Evolutionary conservation across 1,139 yeast genomes (phyloP).

Genomic region (Yamadazyma atlantica): DNA sequence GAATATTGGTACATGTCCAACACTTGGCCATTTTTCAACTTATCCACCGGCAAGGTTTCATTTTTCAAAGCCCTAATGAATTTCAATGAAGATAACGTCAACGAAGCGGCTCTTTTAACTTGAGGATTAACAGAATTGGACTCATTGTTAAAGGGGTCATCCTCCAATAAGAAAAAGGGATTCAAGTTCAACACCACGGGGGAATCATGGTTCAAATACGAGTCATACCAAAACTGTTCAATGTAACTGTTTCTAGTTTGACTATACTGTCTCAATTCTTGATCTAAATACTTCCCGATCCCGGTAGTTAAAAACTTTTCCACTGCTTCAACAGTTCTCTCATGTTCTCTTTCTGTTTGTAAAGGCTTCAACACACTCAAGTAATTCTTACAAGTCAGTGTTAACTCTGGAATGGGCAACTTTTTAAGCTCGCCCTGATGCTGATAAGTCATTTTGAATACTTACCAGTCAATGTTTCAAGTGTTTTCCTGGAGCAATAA

Average conservation of each 20-base stretch:
- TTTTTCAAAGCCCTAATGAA: constrained; percentile 77
- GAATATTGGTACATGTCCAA: constrained; percentile 90
- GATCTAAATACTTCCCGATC: constrained; percentile 61
- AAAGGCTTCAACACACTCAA: constrained; percentile 69
- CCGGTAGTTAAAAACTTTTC: constrained; percentile 52
- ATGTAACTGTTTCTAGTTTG: constrained; percentile 71
- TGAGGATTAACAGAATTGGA: constrained; percentile 56
- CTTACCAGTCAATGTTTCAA: too few species aligned
- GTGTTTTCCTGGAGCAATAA: too few species aligned
- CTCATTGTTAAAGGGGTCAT: constrained; percentile 82
- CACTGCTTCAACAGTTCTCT: constrained; percentile 61
- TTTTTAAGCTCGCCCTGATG: constrained; percentile 57
- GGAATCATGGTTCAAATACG: constrained; percentile 81
- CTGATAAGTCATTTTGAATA: constrained; percentile 51
- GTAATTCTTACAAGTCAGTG: constrained; percentile 63
- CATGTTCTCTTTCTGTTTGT: constrained; percentile 71
- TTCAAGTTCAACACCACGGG: constrained; percentile 86
- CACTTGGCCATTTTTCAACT: constrained; percentile 59
- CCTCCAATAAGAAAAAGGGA: constrained; percentile 85
- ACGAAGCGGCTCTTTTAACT: constrained; percentile 78
- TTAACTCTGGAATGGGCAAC: constrained; percentile 76
- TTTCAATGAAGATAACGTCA: constrained; percentile 72
- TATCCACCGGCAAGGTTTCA: constrained; percentile 74
- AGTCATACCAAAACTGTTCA: constrained; percentile 92
- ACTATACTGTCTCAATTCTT: constrained; percentile 62